Evolutionary conservation across 1,284 basidiomycete species (phyloP), one percentile per base, ranked within the genome.

Genomic region (Ceratobasidium sp.): DNA sequence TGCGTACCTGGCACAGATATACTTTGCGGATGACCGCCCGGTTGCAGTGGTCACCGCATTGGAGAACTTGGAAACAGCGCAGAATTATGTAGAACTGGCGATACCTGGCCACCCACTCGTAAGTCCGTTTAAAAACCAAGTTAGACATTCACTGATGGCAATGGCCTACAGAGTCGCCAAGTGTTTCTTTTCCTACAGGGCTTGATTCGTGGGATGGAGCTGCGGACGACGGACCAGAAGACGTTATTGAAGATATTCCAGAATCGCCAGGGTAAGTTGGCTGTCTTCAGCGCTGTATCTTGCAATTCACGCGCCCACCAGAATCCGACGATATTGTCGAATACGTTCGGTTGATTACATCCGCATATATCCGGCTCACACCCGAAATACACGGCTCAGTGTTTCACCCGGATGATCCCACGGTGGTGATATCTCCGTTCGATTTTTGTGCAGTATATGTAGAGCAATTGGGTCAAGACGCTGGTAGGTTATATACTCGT

Each of bases 261-360:
- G 22, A 31, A 62, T n/a, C 56, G 22, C 9, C 41, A 46, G 13
- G 43, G 69, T 72, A 61, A 37, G 69, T 9, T 53, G 19, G 2
- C 27, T 22, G 34, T 24, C 3, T 6, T 48, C 13, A 41, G 8
- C 39, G 14, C 19, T 8, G 0, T 3, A 11, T 19, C 19, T n/a
- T 31, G 31, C 37, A 29, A 29, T 13, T 46, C 19, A 39, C n/a
- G 27, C 22, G 14, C 5, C 2, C 0, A 11, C 24, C 49, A 72
- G 69, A 72, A 24, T 72, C 69, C 9, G 69, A 72, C 27, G 58
- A 72, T 62, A 72, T 72, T 41, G 69, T 62, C n/a, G 69, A 27
- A 39, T 72, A 72, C 39, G 58, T 72, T 48, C 69, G 69, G 31
- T 59, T 72, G 6, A 31, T 72, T 8, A 46, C 69, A 14, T 72